A percentile compares a stretch with the other conserved stretches of the same genome.
Conservation (phyloP, 768 basidiomycete genomes). For the Termitomyces sp. region DNA sequence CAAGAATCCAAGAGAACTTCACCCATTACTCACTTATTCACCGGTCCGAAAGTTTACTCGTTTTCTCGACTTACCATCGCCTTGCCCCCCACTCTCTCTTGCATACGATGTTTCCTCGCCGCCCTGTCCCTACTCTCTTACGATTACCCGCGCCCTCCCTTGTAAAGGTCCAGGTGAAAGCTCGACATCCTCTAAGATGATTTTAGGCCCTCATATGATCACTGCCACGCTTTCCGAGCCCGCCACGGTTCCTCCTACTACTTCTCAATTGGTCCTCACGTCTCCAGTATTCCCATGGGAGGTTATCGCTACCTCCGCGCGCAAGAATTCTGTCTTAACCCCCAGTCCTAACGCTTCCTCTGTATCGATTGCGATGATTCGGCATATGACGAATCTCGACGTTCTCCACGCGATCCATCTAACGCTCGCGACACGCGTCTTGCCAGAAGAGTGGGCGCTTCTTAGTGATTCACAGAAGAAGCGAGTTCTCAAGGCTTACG, state of each 20-base stretch:
- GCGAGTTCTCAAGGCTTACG: constrained; percentile 59
- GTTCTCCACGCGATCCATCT: constrained; percentile 59
- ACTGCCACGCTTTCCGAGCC: constrained; percentile 10
- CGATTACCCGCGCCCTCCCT: constrained; percentile 1
- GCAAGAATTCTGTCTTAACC: background rate
- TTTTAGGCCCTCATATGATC: background rate
- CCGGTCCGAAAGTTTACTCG: constrained; percentile 8
- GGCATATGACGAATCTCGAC: constrained; percentile 54
- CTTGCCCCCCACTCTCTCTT: constrained; percentile 3
- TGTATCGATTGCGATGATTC: background rate
- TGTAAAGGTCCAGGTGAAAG: background rate
- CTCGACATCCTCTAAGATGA: background rate
- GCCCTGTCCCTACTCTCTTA: constrained; percentile 5
- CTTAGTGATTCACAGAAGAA: constrained; percentile 56
- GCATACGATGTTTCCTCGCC: constrained; percentile 14
- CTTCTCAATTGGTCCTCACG: constrained; percentile 2
- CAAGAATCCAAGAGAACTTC: constrained; percentile 9
- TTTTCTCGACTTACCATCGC: constrained; percentile 4
- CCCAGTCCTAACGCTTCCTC: constrained; percentile 8
- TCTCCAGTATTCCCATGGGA: constrained; percentile 16
- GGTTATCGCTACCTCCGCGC: constrained; percentile 9
- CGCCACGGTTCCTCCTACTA: constrained; percentile 12
- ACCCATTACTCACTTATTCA: constrained; percentile 8
- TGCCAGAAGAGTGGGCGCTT: constrained; percentile 62
- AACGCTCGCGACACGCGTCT: constrained; percentile 54